A percentile compares a stretch with the other conserved stretches of the same genome.
Evolutionary conservation across 2,329 filamentous ascomycete species (phyloP).

Genomic region (Neoscytalidium dimidiatum): DNA sequence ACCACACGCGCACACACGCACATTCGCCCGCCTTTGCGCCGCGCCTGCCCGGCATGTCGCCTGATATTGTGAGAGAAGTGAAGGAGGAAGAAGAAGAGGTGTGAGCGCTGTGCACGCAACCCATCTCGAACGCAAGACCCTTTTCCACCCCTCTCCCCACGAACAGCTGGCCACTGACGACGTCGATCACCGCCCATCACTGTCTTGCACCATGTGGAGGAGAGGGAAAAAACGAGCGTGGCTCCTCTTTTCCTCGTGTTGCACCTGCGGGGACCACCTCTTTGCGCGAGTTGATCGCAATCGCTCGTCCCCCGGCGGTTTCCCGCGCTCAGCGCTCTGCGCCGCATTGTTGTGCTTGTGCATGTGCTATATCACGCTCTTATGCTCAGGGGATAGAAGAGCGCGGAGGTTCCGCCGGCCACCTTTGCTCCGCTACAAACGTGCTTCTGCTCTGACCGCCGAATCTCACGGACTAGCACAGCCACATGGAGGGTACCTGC

Average conservation of each 20-base stretch:
- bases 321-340: not conserved
- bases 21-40: not conserved
- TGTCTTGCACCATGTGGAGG: not conserved
- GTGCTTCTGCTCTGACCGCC: not conserved
- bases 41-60: not conserved
- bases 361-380: not conserved
- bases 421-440: not conserved
- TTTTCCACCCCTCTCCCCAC: not conserved
- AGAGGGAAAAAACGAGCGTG: not conserved
- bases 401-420: not conserved
- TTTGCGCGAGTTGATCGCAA: constrained; percentile 13
- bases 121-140: not conserved
- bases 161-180: not conserved
- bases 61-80: not conserved
- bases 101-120: not conserved
- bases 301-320: not conserved
- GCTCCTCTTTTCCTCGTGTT: not conserved
- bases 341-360: not conserved
- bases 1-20: not conserved
- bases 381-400: not conserved
- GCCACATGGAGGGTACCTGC: not conserved
- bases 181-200: constrained; percentile 1
- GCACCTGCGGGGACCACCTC: not conserved
- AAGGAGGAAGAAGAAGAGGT: not conserved
- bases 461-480: constrained; percentile 2